These are phyloP conservation scores for Dioscorea alata DNA, from an alignment of 106 monocot genomes.

Conservation along the genomic window DNA sequence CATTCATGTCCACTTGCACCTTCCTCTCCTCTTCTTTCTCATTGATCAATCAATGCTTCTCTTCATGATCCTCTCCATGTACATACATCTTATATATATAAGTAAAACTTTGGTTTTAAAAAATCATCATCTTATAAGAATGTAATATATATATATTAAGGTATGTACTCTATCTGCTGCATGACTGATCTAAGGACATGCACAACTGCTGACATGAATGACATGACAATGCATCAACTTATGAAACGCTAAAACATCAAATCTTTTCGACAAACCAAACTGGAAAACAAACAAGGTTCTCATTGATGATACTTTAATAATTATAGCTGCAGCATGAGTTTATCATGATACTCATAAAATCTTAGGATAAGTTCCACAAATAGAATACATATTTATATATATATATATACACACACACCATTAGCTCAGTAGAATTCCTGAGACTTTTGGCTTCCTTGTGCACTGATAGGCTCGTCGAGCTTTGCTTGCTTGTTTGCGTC, in stretches of 20 bases:
- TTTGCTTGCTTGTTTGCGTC: constrained; percentile 49
- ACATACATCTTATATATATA: too few species aligned
- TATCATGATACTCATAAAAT: background rate
- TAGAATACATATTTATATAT: background rate
- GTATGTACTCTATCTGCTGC: too few species aligned
- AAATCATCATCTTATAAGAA: too few species aligned
- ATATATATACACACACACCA: background rate
- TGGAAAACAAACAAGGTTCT: background rate
- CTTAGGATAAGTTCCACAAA: background rate
- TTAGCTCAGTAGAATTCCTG: constrained; percentile 41
- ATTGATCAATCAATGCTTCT: background rate
- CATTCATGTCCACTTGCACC: background rate
- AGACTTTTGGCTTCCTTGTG: constrained; percentile 29
- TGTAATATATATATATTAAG: too few species aligned
- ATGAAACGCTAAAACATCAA: background rate
- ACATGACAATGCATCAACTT: background rate
- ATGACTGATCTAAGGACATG: background rate
- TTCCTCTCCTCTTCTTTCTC: background rate
- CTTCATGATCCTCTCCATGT: background rate
- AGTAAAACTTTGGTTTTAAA: background rate
- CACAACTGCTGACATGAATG: background rate
- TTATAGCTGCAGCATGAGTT: too few species aligned
- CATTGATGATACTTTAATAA: background rate
- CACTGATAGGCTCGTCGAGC: constrained; percentile 33
- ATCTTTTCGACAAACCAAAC: background rate